phyloP scores from a whole-genome alignment of 169 alveolate species.

The Fabrea salina region DNA sequence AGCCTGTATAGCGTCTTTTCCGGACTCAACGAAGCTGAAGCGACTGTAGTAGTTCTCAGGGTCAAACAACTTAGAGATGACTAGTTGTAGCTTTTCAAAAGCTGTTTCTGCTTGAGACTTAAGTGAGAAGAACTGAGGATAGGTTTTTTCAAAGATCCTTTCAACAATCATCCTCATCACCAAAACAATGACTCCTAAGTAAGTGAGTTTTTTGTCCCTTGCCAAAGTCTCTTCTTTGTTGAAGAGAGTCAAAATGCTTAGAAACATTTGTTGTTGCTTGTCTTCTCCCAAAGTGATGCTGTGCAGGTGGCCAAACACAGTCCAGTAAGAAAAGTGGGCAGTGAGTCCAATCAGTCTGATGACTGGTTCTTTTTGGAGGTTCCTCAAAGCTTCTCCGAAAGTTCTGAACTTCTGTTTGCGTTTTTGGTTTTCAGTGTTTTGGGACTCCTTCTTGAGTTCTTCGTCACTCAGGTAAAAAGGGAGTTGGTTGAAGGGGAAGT shows the following conservation, averaged over 20 bases:
- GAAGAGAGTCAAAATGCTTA: conserved; percentile 38
- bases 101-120: conserved; percentile 37
- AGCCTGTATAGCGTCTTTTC: conserved; percentile 55
- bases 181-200: conserved; percentile 20
- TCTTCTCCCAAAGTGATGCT: conserved; percentile 40
- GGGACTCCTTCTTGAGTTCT: neutral
- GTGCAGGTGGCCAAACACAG: conserved; percentile 54
- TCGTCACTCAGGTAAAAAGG: conserved; percentile 12
- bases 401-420: neutral
- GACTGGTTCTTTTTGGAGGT: neutral
- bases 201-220: neutral
- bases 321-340: conserved; percentile 57
- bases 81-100: conserved; percentile 33
- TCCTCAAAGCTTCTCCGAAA: neutral
- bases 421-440: neutral
- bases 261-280: conserved; percentile 44
- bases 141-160: conserved; percentile 38
- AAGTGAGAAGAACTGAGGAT: conserved; percentile 37
- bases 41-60: conserved; percentile 59
- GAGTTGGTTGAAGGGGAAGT: conserved; percentile 39
- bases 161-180: conserved; percentile 44
- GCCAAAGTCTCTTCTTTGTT: conserved; percentile 26
- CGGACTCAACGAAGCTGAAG: conserved; percentile 57
- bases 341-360: conserved; percentile 53
- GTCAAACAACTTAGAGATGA: conserved; percentile 47